Evolutionary conservation across 2,329 filamentous ascomycete species (phyloP), one percentile per base, ranked within the genome.

Genomic region (Aureobasidium sp.): DNA sequence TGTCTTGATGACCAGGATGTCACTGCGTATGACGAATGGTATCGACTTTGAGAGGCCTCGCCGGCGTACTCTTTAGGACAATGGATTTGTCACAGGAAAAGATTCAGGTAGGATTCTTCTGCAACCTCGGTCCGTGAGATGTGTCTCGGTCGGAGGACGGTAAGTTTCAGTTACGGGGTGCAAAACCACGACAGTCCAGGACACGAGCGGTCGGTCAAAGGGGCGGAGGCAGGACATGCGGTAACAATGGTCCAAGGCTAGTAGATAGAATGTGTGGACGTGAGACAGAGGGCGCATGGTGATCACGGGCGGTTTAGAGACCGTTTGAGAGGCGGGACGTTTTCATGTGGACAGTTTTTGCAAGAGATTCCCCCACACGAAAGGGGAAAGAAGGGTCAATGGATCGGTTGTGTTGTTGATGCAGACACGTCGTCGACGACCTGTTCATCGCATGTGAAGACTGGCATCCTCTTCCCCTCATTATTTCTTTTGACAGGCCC

Each of bases 201-300:
- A 17, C 14, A 48, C 11, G 8, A 24, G 22, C 37, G 8, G 24
- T 14, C 52, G 39, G 39, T 12, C 11, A 45, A 33, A 35, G 39
- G 45, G 53, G 29, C n/a, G 12, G 12, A 45, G 1, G 40, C n/a
- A 45, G 29, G 53, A 22, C 27, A 54, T 19, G 27, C 52, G 39
- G 53, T 2, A 7, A 22, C 22, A 24, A 31, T 19, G 22, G 3
- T 31, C 19, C 17, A 29, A 40, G 22, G 17, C 12, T 24, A 24
- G 24, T 24, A 17, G 27, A 19, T 44, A 39, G 39, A 33, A 17
- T 50, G 47, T 27, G 27, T 15, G n/a, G 27, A 24, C 8, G 22
- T 45, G 53, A 57, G 53, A 45, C 53, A 57, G 37, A 33, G 9
- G 39, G 53, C 53, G 53, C 53, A 39, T 57, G 53, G 53, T 44